A percentile compares a stretch with the other conserved stretches of the same genome.
Conservation (phyloP, 805 yeast species). For the Wickerhamiella domercqiae region DNA sequence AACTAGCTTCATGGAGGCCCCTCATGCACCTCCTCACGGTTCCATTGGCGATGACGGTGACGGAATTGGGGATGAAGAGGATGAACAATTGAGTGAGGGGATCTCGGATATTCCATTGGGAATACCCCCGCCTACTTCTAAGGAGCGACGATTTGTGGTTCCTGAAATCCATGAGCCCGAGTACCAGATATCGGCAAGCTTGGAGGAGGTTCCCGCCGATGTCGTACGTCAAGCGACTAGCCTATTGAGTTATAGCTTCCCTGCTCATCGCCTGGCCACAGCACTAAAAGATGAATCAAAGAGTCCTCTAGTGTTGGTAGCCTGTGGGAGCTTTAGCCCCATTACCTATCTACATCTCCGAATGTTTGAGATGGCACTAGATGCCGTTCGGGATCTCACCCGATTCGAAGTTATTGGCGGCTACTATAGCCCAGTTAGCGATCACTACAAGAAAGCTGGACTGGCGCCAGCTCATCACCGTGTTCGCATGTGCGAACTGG, state of each 20-base stretch:
- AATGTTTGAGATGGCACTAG: conserved; percentile 98
- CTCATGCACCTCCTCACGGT: conserved; percentile 1
- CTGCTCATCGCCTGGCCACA: conserved; percentile 69
- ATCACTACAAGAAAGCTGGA: conserved; percentile 86
- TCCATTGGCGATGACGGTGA: conserved; percentile 8
- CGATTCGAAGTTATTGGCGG: conserved; percentile 94
- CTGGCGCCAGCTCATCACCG: conserved; percentile 78
- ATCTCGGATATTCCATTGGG: conserved; percentile 15
- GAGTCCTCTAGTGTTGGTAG: conserved; percentile 83
- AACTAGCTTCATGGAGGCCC: conserved; percentile 11
- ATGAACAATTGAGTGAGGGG: neutral
- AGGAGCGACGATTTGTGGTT: conserved; percentile 14
- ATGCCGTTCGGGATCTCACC: conserved; percentile 79
- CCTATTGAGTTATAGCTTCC: conserved; percentile 60
- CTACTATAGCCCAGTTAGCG: conserved; percentile 81
- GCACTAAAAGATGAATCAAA: conserved; percentile 57
- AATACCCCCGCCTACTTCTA: conserved; percentile 11
- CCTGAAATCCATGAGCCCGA: conserved; percentile 20
- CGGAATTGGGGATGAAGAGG: neutral
- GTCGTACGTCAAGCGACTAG: conserved; percentile 71
- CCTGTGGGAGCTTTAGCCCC: conserved; percentile 96
- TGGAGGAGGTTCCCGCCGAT: conserved; percentile 95
- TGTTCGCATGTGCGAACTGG: conserved; percentile 95
- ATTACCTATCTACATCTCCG: conserved; percentile 86
- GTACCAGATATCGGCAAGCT: conserved; percentile 49